These are phyloP conservation scores for Candida sanyaensis DNA, from an alignment of 1,139 yeast genomes.

Conservation along the genomic window DNA sequence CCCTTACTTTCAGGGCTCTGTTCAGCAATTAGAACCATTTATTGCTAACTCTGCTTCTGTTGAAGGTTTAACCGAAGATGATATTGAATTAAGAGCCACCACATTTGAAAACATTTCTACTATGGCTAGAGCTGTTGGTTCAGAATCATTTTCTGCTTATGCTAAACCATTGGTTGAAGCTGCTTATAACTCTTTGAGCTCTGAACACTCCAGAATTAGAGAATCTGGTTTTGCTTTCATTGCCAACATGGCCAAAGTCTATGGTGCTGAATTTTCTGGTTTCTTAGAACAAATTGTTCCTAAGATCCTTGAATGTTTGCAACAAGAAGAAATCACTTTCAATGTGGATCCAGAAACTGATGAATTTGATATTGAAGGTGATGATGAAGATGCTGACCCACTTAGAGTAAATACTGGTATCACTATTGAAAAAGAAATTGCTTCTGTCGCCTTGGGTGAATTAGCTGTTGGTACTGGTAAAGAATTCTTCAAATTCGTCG, in stretches of 20 bases:
- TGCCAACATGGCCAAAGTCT: conserved; percentile 92
- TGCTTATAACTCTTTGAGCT: conserved; percentile 76
- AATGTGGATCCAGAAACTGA: conserved; percentile 42
- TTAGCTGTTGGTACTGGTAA: conserved; percentile 85
- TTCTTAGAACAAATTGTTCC: conserved; percentile 84
- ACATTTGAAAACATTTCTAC: conserved; percentile 93
- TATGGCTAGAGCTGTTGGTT: conserved; percentile 96
- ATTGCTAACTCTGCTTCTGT: conserved; percentile 61
- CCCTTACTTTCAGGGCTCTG: conserved; percentile 83
- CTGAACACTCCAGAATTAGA: conserved; percentile 82
- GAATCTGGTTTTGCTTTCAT: conserved; percentile 96
- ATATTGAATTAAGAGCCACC: conserved; percentile 83
- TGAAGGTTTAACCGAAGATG: conserved; percentile 77
- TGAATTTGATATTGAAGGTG: conserved; percentile 52
- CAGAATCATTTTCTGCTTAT: conserved; percentile 79
- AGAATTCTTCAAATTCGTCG: conserved; percentile 77
- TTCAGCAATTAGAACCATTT: conserved; percentile 79
- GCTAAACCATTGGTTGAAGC: conserved; percentile 91
- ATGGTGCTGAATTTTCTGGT: conserved; percentile 86
- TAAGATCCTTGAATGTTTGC: conserved; percentile 77
- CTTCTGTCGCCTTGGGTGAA: conserved; percentile 90
- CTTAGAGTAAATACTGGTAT: conserved; percentile 91
- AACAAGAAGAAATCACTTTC: conserved; percentile 76
- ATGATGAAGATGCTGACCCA: conserved; percentile 55
- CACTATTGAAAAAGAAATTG: conserved; percentile 95